A percentile compares a stretch with the other conserved stretches of the same genome.
These are phyloP conservation scores for Croton setiger DNA, from an alignment of 441 rosid species.

Conservation along the genomic window DNA sequence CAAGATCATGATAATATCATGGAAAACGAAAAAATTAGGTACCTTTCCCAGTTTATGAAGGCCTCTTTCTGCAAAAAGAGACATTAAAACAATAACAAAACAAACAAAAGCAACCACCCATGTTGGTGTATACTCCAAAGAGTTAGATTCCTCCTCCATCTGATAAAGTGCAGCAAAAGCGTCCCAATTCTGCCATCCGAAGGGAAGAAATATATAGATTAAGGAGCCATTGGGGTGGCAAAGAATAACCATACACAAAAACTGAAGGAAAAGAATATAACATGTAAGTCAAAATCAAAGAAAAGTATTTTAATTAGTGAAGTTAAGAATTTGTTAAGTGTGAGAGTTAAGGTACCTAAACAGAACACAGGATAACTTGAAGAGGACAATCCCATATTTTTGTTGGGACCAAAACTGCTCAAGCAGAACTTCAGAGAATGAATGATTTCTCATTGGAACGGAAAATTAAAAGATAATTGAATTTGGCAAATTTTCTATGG, in stretches of 20 bases:
- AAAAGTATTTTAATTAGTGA: conserved; percentile 5
- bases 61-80: conserved; percentile 60
- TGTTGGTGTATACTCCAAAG: conserved; percentile 68
- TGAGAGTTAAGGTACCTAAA: neutral
- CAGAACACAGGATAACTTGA: neutral
- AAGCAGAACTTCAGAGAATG: neutral
- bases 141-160: conserved; percentile 42
- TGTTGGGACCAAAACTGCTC: neutral
- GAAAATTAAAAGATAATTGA: neutral
- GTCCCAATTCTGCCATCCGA: conserved; percentile 1
- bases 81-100: conserved; percentile 53
- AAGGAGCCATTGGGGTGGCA: conserved; percentile 16
- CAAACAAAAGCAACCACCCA: conserved; percentile 81
- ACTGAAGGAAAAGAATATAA: conserved; percentile 41
- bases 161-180: neutral
- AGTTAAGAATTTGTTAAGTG: neutral
- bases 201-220: neutral
- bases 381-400: neutral
- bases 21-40: neutral
- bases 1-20: neutral
- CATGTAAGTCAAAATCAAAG: neutral
- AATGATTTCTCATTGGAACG: neutral
- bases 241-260: conserved; percentile 24
- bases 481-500: neutral
- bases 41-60: conserved; percentile 76